A percentile compares a stretch with the other conserved stretches of the same genome.
These are phyloP conservation scores for Monoraphidium neglectum DNA, from an alignment of 139 green algal genomes.

Conservation along the genomic window DNA sequence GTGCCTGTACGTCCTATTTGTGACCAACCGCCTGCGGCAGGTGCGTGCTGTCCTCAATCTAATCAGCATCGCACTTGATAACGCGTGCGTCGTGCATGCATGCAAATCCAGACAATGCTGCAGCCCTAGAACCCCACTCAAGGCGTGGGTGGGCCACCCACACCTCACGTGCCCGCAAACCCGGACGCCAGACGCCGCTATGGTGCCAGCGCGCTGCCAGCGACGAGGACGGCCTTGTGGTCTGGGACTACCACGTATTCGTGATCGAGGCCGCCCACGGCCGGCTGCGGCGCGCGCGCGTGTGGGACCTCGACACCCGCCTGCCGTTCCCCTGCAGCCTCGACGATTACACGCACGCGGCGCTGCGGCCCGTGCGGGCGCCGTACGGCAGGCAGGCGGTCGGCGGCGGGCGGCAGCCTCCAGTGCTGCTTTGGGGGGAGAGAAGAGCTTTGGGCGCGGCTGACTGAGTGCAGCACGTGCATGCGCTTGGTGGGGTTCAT, in stretches of 20 bases:
- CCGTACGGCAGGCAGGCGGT: constrained; percentile 11
- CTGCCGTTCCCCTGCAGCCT: constrained; percentile 47
- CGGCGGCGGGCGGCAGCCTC: not conserved
- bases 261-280: not conserved
- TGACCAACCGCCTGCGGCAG: constrained; percentile 30
- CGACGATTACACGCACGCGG: constrained; percentile 6
- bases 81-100: no score
- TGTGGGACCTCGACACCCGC: constrained; percentile 51
- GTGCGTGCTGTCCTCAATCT: not conserved
- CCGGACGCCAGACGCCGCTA: constrained; percentile 45
- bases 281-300: not conserved
- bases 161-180: no score
- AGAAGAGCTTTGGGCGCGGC: no score
- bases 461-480: no score
- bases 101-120: no score
- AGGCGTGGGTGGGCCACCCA: no score
- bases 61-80: not conserved
- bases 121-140: no score
- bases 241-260: constrained; percentile 60
- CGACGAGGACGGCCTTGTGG: constrained; percentile 7
- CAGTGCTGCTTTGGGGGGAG: no score
- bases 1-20: constrained; percentile 36
- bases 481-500: no score
- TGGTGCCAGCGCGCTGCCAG: constrained; percentile 40
- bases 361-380: constrained; percentile 19